Conservation (phyloP, 2,329 filamentous ascomycete species). For the Calonectria pteridis region DNA sequence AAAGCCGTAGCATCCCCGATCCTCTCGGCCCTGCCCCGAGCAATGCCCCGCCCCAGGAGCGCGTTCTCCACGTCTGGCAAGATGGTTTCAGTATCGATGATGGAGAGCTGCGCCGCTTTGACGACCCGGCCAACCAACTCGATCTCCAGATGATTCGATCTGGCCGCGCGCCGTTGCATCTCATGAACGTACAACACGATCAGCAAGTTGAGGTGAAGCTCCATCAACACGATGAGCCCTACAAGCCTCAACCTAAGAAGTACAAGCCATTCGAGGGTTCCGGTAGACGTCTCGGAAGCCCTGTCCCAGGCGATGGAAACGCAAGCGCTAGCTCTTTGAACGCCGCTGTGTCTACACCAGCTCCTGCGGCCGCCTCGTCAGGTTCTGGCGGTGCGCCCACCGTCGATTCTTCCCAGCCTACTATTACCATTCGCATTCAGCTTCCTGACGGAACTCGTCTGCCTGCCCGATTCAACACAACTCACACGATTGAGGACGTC, state of each 20-base stretch:
- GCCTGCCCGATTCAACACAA: conserved; percentile 85
- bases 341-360: conserved; percentile 29
- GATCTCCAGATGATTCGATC: conserved; percentile 82
- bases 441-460: conserved; percentile 82
- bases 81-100: conserved; percentile 90
- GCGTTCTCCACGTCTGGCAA: conserved; percentile 83
- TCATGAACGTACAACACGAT: conserved; percentile 81
- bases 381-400: conserved; percentile 47
- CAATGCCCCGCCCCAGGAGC: conserved; percentile 67
- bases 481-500: conserved; percentile 81
- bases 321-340: conserved; percentile 28
- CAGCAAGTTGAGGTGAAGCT: conserved; percentile 86
- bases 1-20: conserved; percentile 77
- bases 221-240: conserved; percentile 79
- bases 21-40: conserved; percentile 55
- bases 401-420: conserved; percentile 76
- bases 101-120: conserved; percentile 81
- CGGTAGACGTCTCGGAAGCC: conserved; percentile 81
- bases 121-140: conserved; percentile 80
- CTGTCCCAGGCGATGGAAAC: conserved; percentile 72
- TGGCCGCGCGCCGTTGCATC: conserved; percentile 80
- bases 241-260: conserved; percentile 77
- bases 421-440: conserved; percentile 79
- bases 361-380: conserved; percentile 49
- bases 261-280: conserved; percentile 81